Conservation (phyloP, 768 basidiomycete genomes). For the Candolleomyces efflorescens region DNA sequence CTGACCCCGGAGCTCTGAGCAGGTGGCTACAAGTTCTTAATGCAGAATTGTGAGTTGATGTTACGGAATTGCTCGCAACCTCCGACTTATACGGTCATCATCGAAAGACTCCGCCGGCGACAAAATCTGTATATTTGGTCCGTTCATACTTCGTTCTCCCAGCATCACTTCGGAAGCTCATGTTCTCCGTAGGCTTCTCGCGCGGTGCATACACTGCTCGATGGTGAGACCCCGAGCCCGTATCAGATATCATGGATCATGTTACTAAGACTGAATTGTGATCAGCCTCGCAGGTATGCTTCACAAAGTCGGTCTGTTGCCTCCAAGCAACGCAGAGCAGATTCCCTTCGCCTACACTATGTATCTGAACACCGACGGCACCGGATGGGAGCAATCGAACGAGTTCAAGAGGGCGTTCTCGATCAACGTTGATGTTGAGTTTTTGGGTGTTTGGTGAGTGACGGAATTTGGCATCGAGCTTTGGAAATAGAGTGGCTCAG, state of each 20-base stretch:
- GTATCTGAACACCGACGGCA: slow-evolving; percentile 37
- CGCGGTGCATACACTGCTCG: slow-evolving; percentile 63
- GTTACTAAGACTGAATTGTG: background rate
- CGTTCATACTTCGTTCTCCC: background rate
- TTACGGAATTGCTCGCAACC: background rate
- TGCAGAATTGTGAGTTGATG: slow-evolving; percentile 47
- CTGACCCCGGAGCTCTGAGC: background rate
- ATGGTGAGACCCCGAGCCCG: slow-evolving; percentile 5
- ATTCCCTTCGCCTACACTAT: slow-evolving; percentile 57
- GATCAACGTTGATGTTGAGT: slow-evolving; percentile 42
- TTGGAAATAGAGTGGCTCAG: background rate
- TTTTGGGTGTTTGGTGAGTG: slow-evolving; percentile 44
- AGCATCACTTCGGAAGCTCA: background rate
- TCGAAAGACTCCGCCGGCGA: slow-evolving; percentile 1
- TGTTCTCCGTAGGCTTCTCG: slow-evolving; percentile 41
- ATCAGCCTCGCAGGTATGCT: slow-evolving; percentile 50
- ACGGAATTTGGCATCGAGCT: background rate
- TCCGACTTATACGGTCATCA: background rate
- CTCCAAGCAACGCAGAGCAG: slow-evolving; percentile 41
- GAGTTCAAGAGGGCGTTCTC: slow-evolving; percentile 49
- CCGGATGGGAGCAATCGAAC: slow-evolving; percentile 40
- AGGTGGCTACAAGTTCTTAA: slow-evolving; percentile 52
- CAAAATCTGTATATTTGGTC: slow-evolving; percentile 2
- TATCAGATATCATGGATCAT: no score
- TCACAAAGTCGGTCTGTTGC: slow-evolving; percentile 45